phyloP scores from a whole-genome alignment of 2,329 filamentous ascomycete species.

The Calonectria pteridis region DNA sequence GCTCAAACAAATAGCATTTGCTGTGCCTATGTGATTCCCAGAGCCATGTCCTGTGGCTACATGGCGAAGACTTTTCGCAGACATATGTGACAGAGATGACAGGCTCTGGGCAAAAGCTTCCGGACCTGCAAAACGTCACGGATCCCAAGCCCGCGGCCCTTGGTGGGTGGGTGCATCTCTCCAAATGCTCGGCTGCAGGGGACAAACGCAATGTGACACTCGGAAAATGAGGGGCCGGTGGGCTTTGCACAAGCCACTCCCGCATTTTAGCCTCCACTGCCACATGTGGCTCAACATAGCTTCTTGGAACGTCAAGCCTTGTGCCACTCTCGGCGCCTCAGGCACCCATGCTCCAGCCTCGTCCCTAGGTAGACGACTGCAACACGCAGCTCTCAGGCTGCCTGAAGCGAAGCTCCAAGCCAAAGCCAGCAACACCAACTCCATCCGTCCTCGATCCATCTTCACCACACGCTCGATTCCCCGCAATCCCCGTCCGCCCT shows the following conservation, averaged over 20 bases:
- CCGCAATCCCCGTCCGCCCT: slow-evolving; percentile 15
- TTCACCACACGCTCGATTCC: slow-evolving; percentile 24
- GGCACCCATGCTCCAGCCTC: slow-evolving; percentile 47
- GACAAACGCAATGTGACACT: slow-evolving; percentile 17
- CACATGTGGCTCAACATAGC: slow-evolving; percentile 16
- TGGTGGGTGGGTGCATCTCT: slow-evolving; percentile 22
- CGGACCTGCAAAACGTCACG: slow-evolving; percentile 16
- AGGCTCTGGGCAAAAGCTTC: not conserved
- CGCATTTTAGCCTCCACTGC: slow-evolving; percentile 26
- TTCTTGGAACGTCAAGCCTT: slow-evolving; percentile 18
- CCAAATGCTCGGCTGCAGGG: slow-evolving; percentile 26
- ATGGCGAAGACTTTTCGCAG: not conserved
- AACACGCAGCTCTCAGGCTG: slow-evolving; percentile 59
- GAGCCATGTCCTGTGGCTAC: not conserved
- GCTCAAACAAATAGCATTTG: not conserved
- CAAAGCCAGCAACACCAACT: slow-evolving; percentile 41
- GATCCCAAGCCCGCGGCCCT: slow-evolving; percentile 1
- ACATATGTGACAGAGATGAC: not conserved
- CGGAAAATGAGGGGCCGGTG: slow-evolving; percentile 25
- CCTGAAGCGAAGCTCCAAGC: slow-evolving; percentile 54
- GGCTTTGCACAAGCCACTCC: slow-evolving; percentile 41
- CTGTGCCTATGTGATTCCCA: too few species aligned
- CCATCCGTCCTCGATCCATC: slow-evolving; percentile 38
- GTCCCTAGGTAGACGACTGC: slow-evolving; percentile 37
- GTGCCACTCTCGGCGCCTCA: slow-evolving; percentile 41